These are phyloP conservation scores for Cyberlindnera petersonii DNA, from an alignment of 805 yeast species.

Conservation along the genomic window DNA sequence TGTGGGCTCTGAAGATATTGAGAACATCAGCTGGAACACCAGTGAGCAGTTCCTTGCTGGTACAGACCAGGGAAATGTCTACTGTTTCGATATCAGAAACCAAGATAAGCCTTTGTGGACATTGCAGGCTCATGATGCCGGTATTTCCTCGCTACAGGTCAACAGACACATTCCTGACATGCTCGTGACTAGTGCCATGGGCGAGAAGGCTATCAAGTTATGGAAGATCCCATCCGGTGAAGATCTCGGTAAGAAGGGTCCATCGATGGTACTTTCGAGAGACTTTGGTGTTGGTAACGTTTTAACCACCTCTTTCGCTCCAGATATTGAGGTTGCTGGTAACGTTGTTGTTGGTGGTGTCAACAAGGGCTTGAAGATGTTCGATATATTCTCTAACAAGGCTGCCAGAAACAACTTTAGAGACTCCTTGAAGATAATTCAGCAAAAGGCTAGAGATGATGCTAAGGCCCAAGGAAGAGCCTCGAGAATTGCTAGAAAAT, in stretches of 20 bases:
- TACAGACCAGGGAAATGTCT: slow-evolving; percentile 86
- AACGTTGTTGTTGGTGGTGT: slow-evolving; percentile 85
- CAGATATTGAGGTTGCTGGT: slow-evolving; percentile 84
- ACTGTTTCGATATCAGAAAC: slow-evolving; percentile 80
- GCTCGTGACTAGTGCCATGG: slow-evolving; percentile 85
- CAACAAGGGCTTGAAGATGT: slow-evolving; percentile 75
- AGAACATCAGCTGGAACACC: slow-evolving; percentile 69
- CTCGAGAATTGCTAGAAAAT: slow-evolving; percentile 75
- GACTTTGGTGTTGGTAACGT: slow-evolving; percentile 96
- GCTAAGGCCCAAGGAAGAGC: slow-evolving; percentile 55
- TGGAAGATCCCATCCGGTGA: slow-evolving; percentile 63
- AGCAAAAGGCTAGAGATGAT: slow-evolving; percentile 51
- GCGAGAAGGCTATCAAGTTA: slow-evolving; percentile 78
- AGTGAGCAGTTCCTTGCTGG: slow-evolving; percentile 70
- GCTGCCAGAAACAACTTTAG: slow-evolving; percentile 71
- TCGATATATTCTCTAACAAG: slow-evolving; percentile 86
- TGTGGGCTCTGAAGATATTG: slow-evolving; percentile 78
- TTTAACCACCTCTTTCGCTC: slow-evolving; percentile 74
- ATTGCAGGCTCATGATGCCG: slow-evolving; percentile 94
- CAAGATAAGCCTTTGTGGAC: slow-evolving; percentile 81
- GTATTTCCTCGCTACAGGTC: slow-evolving; percentile 75
- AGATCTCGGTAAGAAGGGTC: slow-evolving; percentile 36
- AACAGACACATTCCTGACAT: slow-evolving; percentile 66
- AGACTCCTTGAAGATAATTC: slow-evolving; percentile 51
- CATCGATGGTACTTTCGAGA: slow-evolving; percentile 85